Evolutionary conservation across 2,329 filamentous ascomycete genomes (phyloP).

Genomic region (Curvularia eragrostidis): DNA sequence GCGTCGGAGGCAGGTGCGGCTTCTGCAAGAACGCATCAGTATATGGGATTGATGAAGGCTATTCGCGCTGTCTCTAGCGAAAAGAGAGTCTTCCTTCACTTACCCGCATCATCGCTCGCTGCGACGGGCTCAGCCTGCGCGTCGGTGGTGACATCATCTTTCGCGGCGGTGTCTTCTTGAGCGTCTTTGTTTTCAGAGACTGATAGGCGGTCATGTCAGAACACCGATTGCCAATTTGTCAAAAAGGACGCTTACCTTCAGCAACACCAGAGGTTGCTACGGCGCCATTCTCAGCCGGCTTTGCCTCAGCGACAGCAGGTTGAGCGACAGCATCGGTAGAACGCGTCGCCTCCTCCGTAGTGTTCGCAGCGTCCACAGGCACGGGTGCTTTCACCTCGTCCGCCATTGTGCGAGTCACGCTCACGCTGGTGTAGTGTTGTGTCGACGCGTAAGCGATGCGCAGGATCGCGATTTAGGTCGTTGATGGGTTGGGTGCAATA

Average conservation of each 20-base stretch:
- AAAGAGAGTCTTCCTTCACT: slow-evolving; percentile 17
- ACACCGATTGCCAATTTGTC: slow-evolving; percentile 5
- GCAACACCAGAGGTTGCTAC: slow-evolving; percentile 36
- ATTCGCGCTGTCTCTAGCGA: slow-evolving; percentile 3
- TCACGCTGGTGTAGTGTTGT: slow-evolving; percentile 42
- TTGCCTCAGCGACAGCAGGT: slow-evolving; percentile 38
- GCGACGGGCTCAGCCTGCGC: slow-evolving; percentile 32
- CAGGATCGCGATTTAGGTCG: slow-evolving; percentile 41
- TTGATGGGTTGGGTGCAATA: slow-evolving; percentile 34
- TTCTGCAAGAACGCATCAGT: slow-evolving; percentile 34
- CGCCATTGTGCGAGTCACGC: slow-evolving; percentile 46
- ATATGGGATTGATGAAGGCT: background rate
- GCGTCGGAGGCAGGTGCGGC: slow-evolving; percentile 47
- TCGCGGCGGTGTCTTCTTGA: slow-evolving; percentile 25
- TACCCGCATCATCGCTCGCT: slow-evolving; percentile 34
- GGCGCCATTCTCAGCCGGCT: slow-evolving; percentile 39
- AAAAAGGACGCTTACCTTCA: slow-evolving; percentile 36
- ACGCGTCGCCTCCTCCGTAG: slow-evolving; percentile 42
- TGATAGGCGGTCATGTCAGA: slow-evolving; percentile 32
- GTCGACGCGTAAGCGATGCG: slow-evolving; percentile 46
- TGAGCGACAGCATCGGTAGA: slow-evolving; percentile 35
- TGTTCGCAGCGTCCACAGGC: slow-evolving; percentile 36
- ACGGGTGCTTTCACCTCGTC: slow-evolving; percentile 42
- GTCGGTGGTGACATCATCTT: slow-evolving; percentile 35
- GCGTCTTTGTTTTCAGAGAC: slow-evolving; percentile 27